These are phyloP conservation scores for Lathyrus sativus DNA, from an alignment of 306 rosid genomes.

Conservation along the genomic window DNA sequence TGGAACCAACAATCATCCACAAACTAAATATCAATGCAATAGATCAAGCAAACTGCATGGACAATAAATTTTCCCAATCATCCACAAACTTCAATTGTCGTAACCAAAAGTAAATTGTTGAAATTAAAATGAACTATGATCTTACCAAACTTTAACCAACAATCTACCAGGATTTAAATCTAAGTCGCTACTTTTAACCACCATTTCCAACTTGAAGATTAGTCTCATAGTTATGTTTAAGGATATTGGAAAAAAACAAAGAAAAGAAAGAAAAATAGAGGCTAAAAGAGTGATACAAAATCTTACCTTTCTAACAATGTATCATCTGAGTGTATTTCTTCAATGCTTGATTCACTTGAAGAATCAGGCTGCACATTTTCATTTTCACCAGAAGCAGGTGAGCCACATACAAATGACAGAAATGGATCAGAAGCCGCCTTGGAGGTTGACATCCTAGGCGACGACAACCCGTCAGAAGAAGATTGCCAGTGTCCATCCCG, in stretches of 20 bases:
- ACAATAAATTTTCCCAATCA: neutral
- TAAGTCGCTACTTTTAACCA: neutral
- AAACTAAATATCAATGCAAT: conserved; percentile 3
- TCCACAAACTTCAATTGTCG: no score
- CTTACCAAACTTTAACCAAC: neutral
- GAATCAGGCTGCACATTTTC: conserved; percentile 45
- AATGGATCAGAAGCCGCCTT: conserved; percentile 55
- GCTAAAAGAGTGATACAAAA: neutral
- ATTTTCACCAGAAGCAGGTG: conserved; percentile 33
- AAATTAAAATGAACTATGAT: neutral
- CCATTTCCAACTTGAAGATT: neutral
- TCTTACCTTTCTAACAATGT: conserved; percentile 54
- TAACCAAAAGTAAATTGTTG: neutral
- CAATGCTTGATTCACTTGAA: conserved; percentile 50
- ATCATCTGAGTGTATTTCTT: conserved; percentile 47
- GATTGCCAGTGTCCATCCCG: conserved; percentile 44
- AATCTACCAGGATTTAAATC: neutral
- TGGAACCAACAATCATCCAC: conserved; percentile 18
- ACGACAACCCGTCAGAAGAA: neutral
- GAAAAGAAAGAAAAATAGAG: neutral
- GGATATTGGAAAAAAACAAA: neutral
- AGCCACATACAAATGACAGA: conserved; percentile 54
- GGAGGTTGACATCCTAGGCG: conserved; percentile 50
- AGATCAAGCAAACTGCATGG: conserved; percentile 35
- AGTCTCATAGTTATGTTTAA: neutral